phyloP scores from a whole-genome alignment of 2,329 filamentous ascomycete genomes.

The Fusarium guadeloupense region DNA sequence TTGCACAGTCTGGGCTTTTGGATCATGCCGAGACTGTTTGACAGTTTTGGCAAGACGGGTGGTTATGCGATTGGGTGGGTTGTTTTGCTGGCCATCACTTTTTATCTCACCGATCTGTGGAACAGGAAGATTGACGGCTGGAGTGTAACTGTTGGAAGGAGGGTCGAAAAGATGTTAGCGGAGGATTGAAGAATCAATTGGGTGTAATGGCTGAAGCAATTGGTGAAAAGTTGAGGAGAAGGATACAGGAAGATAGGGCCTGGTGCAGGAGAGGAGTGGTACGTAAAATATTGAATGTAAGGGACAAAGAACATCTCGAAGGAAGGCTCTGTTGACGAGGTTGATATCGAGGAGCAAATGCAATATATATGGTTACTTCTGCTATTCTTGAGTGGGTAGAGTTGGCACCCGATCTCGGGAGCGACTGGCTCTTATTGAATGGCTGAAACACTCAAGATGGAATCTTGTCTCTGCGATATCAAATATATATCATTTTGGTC shows the following conservation, averaged over 20 bases:
- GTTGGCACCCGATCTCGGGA: not conserved
- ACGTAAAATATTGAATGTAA: not conserved
- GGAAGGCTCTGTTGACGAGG: no score
- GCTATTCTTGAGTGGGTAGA: no score
- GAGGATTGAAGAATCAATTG: conserved; percentile 10
- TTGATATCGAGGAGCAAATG: no score
- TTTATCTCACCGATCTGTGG: conserved; percentile 51
- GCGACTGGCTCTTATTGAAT: not conserved
- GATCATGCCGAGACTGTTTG: conserved; percentile 57
- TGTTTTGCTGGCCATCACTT: conserved; percentile 43
- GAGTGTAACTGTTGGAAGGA: conserved; percentile 51
- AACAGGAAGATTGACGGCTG: conserved; percentile 49
- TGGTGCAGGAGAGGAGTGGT: not conserved
- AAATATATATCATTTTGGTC: no score
- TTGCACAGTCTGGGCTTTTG: conserved; percentile 69
- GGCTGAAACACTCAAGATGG: not conserved
- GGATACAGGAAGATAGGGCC: not conserved
- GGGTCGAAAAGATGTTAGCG: conserved; percentile 43
- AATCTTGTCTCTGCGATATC: not conserved
- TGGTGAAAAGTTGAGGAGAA: not conserved
- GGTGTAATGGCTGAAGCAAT: no score
- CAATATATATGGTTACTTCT: no score
- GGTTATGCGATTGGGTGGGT: conserved; percentile 49
- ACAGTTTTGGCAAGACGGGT: conserved; percentile 44
- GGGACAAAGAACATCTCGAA: not conserved